Evolutionary conservation across 1,284 basidiomycete genomes (phyloP).

Genomic region (Cutaneotrichosporon cavernicola): DNA sequence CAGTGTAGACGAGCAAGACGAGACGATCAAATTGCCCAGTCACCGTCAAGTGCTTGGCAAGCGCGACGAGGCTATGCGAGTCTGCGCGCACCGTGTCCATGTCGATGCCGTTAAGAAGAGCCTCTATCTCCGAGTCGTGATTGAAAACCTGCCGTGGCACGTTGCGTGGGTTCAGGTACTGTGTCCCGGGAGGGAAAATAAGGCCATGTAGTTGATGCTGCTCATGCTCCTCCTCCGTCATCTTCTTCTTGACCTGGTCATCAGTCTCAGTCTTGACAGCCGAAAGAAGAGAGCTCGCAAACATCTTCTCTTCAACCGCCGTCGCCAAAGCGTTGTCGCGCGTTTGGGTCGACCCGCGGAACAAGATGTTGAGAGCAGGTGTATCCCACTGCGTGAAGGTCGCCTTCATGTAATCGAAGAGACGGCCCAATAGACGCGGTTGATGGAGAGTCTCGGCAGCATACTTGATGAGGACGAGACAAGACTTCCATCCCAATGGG

Average conservation of each 20-base stretch:
- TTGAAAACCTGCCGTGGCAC: background rate
- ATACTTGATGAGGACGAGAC: slow-evolving; percentile 42
- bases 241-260: background rate
- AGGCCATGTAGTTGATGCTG: background rate
- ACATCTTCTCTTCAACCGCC: slow-evolving; percentile 17
- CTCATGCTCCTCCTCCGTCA: background rate
- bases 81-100: background rate
- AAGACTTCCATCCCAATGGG: slow-evolving; percentile 39
- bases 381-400: slow-evolving; percentile 14
- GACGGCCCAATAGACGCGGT: slow-evolving; percentile 28
- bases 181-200: background rate
- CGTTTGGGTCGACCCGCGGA: slow-evolving; percentile 24
- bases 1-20: slow-evolving; percentile 27
- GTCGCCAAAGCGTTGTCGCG: slow-evolving; percentile 10
- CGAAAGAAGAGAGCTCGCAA: slow-evolving; percentile 10
- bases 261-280: background rate
- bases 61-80: slow-evolving; percentile 26
- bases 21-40: slow-evolving; percentile 37
- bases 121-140: background rate
- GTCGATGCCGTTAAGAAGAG: slow-evolving; percentile 4
- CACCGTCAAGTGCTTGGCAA: slow-evolving; percentile 33
- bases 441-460: slow-evolving; percentile 31
- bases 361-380: slow-evolving; percentile 28
- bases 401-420: slow-evolving; percentile 40
- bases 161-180: background rate